Evolutionary conservation across 352 stramenopile species (phyloP).

Genomic region (Pythium oligandrum): DNA sequence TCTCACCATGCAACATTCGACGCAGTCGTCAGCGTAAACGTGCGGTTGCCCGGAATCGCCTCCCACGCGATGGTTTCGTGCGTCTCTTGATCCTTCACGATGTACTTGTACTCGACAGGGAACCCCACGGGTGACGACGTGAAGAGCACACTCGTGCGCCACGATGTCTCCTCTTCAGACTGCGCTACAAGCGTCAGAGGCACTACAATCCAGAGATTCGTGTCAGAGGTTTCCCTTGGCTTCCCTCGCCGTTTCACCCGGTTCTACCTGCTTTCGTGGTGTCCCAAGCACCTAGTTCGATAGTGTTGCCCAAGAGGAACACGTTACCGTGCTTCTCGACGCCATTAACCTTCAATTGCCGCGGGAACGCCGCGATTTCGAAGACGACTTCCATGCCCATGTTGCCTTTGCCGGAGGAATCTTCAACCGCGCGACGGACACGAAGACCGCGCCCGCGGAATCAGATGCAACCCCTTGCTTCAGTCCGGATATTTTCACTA

Average conservation of each 20-base stretch:
- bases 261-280: slow-evolving; percentile 38
- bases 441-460: too few relatives aligned
- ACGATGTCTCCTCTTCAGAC: slow-evolving; percentile 29
- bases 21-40: slow-evolving; percentile 33
- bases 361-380: slow-evolving; percentile 15
- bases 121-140: slow-evolving; percentile 5
- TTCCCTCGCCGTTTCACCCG: not conserved
- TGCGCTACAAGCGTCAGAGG: slow-evolving; percentile 33
- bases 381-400: slow-evolving; percentile 14
- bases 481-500: too few relatives aligned
- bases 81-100: slow-evolving; percentile 35
- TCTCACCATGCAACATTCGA: slow-evolving; percentile 57
- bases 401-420: not conserved
- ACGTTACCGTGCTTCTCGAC: slow-evolving; percentile 22
- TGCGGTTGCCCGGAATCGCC: slow-evolving; percentile 61
- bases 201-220: slow-evolving; percentile 21
- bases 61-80: slow-evolving; percentile 64
- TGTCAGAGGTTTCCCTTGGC: not conserved
- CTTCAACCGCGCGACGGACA: too few relatives aligned
- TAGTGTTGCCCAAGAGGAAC: slow-evolving; percentile 44
- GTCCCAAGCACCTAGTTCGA: slow-evolving; percentile 64
- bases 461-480: too few relatives aligned
- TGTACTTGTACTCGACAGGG: slow-evolving; percentile 79
- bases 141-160: slow-evolving; percentile 31
- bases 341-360: slow-evolving; percentile 11